These are phyloP conservation scores for Boletus patriciae DNA, from an alignment of 768 basidiomycete genomes.

Conservation along the genomic window DNA sequence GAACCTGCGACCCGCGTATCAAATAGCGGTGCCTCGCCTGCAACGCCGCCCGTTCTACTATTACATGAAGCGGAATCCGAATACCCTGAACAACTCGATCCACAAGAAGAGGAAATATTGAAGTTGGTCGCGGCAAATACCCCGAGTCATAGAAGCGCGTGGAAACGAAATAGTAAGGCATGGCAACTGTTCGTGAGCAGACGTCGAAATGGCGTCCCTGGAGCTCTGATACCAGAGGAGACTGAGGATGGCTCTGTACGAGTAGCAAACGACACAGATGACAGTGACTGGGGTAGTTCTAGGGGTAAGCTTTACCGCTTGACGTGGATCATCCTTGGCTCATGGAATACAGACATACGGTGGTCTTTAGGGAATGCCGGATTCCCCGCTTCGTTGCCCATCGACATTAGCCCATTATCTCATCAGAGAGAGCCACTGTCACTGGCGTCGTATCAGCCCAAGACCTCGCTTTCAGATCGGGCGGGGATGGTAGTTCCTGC, in stretches of 20 bases:
- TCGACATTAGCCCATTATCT: constrained; percentile 50
- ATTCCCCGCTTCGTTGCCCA: constrained; percentile 60
- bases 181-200: constrained; percentile 60
- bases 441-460: constrained; percentile 58
- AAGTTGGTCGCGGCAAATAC: constrained; percentile 66
- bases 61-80: constrained; percentile 13
- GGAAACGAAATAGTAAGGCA: constrained; percentile 61
- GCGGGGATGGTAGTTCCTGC: constrained; percentile 33
- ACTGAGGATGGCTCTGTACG: constrained; percentile 30
- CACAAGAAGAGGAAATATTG: constrained; percentile 53
- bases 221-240: constrained; percentile 38
- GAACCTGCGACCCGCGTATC: not conserved
- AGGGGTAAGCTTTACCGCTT: constrained; percentile 22
- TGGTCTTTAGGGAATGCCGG: constrained; percentile 32
- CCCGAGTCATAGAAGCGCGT: constrained; percentile 70
- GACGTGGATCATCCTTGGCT: not conserved
- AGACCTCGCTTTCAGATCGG: constrained; percentile 44
- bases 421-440: constrained; percentile 42
- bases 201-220: constrained; percentile 28
- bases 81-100: constrained; percentile 31
- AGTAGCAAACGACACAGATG: constrained; percentile 17
- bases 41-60: not conserved
- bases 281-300: constrained; percentile 27
- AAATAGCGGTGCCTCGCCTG: not conserved
- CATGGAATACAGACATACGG: constrained; percentile 22